Evolutionary conservation across 805 yeast species (phyloP), one percentile per base, ranked within the genome.

Genomic region (Saturnispora galanensis): DNA sequence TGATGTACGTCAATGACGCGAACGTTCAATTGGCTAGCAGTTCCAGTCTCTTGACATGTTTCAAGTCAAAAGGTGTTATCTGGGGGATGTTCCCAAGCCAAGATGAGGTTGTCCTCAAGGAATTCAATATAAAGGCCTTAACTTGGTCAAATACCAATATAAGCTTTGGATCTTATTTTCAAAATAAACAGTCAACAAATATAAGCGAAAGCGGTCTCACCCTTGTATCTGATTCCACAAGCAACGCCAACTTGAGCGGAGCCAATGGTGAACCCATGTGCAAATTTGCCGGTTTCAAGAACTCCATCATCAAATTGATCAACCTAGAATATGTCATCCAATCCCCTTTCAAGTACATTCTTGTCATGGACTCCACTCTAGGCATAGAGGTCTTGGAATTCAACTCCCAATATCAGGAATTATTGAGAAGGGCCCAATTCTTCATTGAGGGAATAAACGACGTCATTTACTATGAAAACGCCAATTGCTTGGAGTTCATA

Each of bases 1-100:
- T 50, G 13, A 54, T 56, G 56, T 29, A 33, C 3, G 36, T 51
- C 2, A 37, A 44, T 18, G 39, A 28, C 7, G 45, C 45, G 11
- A 42, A 45, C 38, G 48, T 51, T 29, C 50, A 49, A 31, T 21
- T 52, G 8, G 33, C 41, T 17, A 28, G 37, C 18, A n/a, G 36
- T 5, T 35, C 9, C 1, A 15, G 28, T 16, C 36, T 18, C 4
- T 18, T 42, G 49, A 50, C 5, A 44, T 45, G 26, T 47, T 53
- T 30, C 45, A 47, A 30, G 26, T 28, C 31, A 5, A 31, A 17
- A n/a, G 32, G 10, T 29, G 42, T 17, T 15, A 31, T 46, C 5
- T 42, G 38, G 32, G 43, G 43, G 3, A 31, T 45, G 10, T 44
- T 39, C 28, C 38, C 36, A 28, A 10, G 26, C 5, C 31, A 31